A percentile compares a stretch with the other conserved stretches of the same genome.
Conservation (phyloP, 371 early-diverging fungal species). For the Lichtheimia ramosa region DNA sequence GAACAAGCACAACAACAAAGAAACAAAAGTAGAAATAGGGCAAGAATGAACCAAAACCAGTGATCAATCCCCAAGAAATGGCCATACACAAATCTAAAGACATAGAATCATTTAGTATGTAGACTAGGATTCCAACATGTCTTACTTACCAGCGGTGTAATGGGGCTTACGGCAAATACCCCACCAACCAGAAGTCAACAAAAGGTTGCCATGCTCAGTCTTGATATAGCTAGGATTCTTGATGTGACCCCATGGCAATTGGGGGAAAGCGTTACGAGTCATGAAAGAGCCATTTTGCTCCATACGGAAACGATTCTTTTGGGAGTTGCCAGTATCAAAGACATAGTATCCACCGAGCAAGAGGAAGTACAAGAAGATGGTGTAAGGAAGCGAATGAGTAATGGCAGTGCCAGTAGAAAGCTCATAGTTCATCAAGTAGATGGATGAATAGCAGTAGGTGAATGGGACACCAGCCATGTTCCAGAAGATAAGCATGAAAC, state of each 20-base stretch:
- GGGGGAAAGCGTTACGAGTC: constrained; percentile 61
- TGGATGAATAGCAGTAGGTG: constrained; percentile 57
- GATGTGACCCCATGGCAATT: constrained; percentile 66
- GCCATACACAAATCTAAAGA: constrained; percentile 71
- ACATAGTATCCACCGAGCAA: constrained; percentile 52
- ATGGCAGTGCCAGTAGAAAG: constrained; percentile 39
- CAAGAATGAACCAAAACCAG: constrained; percentile 74
- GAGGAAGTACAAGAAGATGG: constrained; percentile 33
- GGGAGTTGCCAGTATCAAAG: constrained; percentile 74
- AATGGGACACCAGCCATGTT: constrained; percentile 65
- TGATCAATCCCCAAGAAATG: constrained; percentile 79
- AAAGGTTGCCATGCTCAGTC: constrained; percentile 73
- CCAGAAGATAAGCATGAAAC: constrained; percentile 65
- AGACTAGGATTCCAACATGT: not conserved
- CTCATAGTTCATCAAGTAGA: constrained; percentile 53
- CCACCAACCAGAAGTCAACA: constrained; percentile 88
- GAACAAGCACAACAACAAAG: constrained; percentile 77
- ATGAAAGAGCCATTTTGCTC: constrained; percentile 65
- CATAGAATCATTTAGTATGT: not conserved
- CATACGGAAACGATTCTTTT: constrained; percentile 88
- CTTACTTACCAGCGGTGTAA: constrained; percentile 65
- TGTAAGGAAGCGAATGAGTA: constrained; percentile 41
- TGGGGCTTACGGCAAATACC: constrained; percentile 83
- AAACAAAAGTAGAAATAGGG: constrained; percentile 90
- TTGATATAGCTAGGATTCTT: constrained; percentile 74